Conservation (phyloP, 345 rosid genomes). For the Melaleuca quinquenervia region DNA sequence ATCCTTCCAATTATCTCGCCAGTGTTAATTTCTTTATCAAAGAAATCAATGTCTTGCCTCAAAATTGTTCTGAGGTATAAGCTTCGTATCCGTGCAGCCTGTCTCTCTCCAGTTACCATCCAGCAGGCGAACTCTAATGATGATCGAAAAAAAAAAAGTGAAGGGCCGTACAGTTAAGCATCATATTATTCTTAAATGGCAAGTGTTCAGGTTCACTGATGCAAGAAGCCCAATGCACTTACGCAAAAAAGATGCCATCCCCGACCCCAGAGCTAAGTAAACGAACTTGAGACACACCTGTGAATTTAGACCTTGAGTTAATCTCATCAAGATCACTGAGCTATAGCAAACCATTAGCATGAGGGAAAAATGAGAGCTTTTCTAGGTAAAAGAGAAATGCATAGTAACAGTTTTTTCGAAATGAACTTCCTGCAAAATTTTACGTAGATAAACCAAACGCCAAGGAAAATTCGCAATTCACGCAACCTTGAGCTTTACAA, state of each 20-base stretch:
- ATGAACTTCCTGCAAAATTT: neutral
- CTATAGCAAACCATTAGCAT: neutral
- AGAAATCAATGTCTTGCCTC: conserved; percentile 29
- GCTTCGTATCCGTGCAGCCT: conserved; percentile 27
- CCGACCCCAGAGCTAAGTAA: conserved; percentile 4
- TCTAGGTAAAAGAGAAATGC: neutral
- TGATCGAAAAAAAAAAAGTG: neutral
- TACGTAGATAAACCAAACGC: neutral
- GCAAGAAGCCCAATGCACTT: neutral
- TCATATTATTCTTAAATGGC: neutral
- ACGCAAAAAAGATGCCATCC: conserved; percentile 7
- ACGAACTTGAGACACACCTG: conserved; percentile 7
- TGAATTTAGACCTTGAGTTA: neutral
- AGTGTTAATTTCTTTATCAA: conserved; percentile 25
- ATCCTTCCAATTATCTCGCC: conserved; percentile 31
- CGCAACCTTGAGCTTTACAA: neutral
- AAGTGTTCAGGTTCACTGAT: neutral
- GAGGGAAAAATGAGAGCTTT: neutral
- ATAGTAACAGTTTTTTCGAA: neutral
- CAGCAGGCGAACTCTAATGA: conserved; percentile 27
- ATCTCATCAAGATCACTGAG: neutral
- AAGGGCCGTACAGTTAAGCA: neutral
- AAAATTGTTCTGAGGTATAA: conserved; percentile 22
- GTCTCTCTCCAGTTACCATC: conserved; percentile 42
- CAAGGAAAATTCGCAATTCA: neutral